A percentile compares a stretch with the other conserved stretches of the same genome.
Conservation (phyloP, 2,329 filamentous ascomycete genomes). For the Colletotrichum sp. region DNA sequence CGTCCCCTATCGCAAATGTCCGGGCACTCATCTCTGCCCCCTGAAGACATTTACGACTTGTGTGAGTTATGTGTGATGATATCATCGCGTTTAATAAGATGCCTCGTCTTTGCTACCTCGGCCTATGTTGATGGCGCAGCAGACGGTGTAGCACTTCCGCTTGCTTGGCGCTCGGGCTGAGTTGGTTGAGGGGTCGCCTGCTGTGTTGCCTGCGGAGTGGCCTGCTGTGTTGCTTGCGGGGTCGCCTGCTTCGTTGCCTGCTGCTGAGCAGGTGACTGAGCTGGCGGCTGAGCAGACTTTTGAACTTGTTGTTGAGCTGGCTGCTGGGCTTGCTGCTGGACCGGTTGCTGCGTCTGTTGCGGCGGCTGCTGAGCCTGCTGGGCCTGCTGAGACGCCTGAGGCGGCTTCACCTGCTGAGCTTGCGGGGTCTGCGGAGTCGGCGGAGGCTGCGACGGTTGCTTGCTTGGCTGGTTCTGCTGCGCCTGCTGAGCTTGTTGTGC, state of each 20-base stretch:
- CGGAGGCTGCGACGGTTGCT: conserved; percentile 27
- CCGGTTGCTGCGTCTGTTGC: conserved; percentile 30
- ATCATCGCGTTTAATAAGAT: not conserved
- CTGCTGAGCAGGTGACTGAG: conserved; percentile 5
- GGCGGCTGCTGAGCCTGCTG: conserved; percentile 27
- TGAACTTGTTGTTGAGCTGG: conserved; percentile 29
- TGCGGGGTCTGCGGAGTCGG: conserved; percentile 24
- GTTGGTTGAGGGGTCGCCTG: conserved; percentile 20
- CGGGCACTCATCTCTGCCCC: not conserved
- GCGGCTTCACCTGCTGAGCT: conserved; percentile 21
- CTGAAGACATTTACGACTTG: not conserved
- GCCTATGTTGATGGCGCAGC: conserved; percentile 8
- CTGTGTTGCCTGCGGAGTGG: conserved; percentile 24
- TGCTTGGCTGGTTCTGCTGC: conserved; percentile 25
- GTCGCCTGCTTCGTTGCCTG: conserved; percentile 33
- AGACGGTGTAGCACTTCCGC: conserved; percentile 45
- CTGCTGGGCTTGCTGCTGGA: conserved; percentile 33
- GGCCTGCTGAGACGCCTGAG: conserved; percentile 29
- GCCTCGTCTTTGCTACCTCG: not conserved
- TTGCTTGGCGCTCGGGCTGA: conserved; percentile 35
- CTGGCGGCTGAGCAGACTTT: conserved; percentile 30
- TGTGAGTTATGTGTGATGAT: not conserved
- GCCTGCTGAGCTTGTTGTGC: conserved; percentile 30
- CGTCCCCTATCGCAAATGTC: not conserved
- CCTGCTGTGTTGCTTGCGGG: conserved; percentile 12